Percentiles rank a stretch among this genome's conserved stretches.
These are phyloP conservation scores for Favolaschia claudopus DNA, from an alignment of 768 basidiomycete species.

Conservation along the genomic window DNA sequence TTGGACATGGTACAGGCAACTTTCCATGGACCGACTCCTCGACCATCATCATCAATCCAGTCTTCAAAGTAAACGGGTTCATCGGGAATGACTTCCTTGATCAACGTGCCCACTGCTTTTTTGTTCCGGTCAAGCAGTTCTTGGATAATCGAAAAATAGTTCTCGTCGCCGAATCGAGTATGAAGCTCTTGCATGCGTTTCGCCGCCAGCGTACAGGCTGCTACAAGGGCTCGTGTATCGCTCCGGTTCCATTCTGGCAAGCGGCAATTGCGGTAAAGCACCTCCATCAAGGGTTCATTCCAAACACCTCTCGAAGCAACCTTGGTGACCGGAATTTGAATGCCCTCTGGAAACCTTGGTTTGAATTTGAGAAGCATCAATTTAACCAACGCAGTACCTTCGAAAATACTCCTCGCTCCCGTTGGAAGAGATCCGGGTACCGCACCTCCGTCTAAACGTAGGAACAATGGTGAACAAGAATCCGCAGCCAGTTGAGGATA, in stretches of 20 bases:
- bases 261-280: conserved; percentile 22
- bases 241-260: conserved; percentile 16
- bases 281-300: conserved; percentile 19
- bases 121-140: conserved; percentile 25
- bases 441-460: conserved; percentile 6
- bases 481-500: neutral
- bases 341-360: conserved; percentile 11
- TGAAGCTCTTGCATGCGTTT: conserved; percentile 19
- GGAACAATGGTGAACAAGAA: neutral
- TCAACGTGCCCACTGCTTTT: conserved; percentile 21
- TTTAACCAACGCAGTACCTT: neutral
- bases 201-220: neutral
- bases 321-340: conserved; percentile 18
- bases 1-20: conserved; percentile 24
- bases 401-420: conserved; percentile 11
- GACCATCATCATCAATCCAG: conserved; percentile 29
- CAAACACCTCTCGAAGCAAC: conserved; percentile 12
- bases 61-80: conserved; percentile 25
- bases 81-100: conserved; percentile 24
- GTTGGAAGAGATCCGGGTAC: conserved; percentile 13
- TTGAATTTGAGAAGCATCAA: neutral
- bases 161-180: conserved; percentile 20
- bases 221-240: conserved; percentile 14
- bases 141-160: conserved; percentile 15
- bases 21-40: conserved; percentile 27